A percentile compares a stretch with the other conserved stretches of the same genome.
phyloP scores from a whole-genome alignment of 2,329 filamentous ascomycete genomes.

The Knoxdaviesia proteae region DNA sequence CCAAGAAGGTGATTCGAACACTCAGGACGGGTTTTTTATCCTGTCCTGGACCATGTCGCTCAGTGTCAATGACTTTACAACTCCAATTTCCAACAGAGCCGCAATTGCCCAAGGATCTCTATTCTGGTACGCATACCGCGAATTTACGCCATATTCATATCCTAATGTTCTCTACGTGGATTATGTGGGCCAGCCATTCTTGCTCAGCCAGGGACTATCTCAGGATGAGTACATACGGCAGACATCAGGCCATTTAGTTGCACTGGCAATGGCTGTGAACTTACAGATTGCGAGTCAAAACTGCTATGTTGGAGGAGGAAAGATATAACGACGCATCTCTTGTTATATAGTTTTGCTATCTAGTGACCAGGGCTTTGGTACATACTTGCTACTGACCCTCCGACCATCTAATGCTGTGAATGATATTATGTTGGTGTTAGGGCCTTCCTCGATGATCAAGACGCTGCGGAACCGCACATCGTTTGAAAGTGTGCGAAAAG shows the following conservation, averaged over 20 bases:
- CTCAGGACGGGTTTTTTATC: conserved; percentile 1
- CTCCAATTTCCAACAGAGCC: not conserved
- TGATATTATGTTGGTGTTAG: too few species aligned
- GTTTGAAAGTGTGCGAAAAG: too few species aligned
- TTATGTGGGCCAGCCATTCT: conserved; percentile 2
- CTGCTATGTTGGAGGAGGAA: conserved; percentile 2
- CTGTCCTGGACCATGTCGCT: conserved; percentile 2
- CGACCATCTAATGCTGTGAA: too few species aligned
- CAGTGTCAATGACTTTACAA: not conserved
- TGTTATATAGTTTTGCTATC: not conserved
- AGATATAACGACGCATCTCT: not conserved
- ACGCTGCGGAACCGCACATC: too few species aligned
- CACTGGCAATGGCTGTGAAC: conserved; percentile 4
- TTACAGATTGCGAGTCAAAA: conserved; percentile 3
- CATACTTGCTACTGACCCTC: too few species aligned
- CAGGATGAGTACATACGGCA: conserved; percentile 1
- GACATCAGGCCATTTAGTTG: conserved; percentile 3
- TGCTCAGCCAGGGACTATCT: not conserved
- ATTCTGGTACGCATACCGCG: conserved; percentile 3
- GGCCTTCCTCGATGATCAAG: too few species aligned
- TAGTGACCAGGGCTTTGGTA: too few species aligned
- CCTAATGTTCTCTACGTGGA: conserved; percentile 5
- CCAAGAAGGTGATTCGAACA: not conserved
- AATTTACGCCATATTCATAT: conserved; percentile 5
- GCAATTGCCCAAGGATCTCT: conserved; percentile 1